Evolutionary conservation across 2,329 filamentous ascomycete species (phyloP).

Genomic region (Fusarium robinianum): DNA sequence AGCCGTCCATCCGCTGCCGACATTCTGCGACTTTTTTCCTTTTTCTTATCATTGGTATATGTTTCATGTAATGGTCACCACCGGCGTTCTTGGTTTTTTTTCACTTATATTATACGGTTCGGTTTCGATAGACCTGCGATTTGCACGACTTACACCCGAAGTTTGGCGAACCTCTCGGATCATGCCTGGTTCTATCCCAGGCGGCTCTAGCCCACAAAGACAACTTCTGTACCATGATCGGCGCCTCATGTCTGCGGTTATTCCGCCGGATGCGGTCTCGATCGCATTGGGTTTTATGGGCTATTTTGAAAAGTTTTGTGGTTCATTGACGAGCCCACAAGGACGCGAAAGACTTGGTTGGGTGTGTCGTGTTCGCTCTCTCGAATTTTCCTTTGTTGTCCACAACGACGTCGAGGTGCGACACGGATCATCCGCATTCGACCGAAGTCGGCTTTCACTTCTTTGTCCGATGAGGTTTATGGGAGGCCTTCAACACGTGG

Average conservation of each 20-base stretch:
- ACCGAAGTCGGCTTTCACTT: conserved; percentile 14
- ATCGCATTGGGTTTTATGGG: no score
- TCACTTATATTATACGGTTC: conserved; percentile 33
- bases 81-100: conserved; percentile 37
- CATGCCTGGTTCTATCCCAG: conserved; percentile 14
- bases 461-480: conserved; percentile 11
- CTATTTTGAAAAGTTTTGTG: no score
- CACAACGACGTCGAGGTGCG: conserved; percentile 16
- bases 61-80: conserved; percentile 44
- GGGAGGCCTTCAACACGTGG: no score
- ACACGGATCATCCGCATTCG: conserved; percentile 11
- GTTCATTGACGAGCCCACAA: no score
- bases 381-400: conserved; percentile 23
- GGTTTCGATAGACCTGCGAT: conserved; percentile 35
- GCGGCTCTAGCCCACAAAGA: no score
- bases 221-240: no score
- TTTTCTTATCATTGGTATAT: conserved; percentile 35
- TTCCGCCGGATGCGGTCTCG: no score
- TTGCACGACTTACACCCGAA: conserved; percentile 24
- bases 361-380: conserved; percentile 16
- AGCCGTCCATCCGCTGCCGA: conserved; percentile 2
- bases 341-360: no score
- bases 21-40: conserved; percentile 23
- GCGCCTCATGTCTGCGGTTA: no score
- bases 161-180: conserved; percentile 6